A percentile compares a stretch with the other conserved stretches of the same genome.
Evolutionary conservation across 129 eudicot species (phyloP).

Genomic region (Mikania micrantha): DNA sequence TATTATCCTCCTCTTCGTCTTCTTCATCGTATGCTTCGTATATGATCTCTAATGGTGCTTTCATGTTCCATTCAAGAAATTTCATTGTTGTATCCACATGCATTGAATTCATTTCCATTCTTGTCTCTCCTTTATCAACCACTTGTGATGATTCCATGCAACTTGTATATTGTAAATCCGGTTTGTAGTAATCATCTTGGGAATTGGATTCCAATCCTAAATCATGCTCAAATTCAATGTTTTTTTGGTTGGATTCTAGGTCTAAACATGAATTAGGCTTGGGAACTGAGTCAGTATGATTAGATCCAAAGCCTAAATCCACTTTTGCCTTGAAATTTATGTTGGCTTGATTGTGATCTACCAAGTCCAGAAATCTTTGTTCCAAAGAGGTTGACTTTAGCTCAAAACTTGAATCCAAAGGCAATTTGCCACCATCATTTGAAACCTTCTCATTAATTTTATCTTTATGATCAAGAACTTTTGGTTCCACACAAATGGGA

Average conservation of each 20-base stretch:
- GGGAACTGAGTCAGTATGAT: not conserved
- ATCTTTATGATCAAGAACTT: constrained; percentile 2
- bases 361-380: not conserved
- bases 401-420: not conserved
- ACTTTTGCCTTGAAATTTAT: not conserved
- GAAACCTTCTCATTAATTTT: not conserved
- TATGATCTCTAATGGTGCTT: constrained; percentile 85
- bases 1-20: constrained; percentile 28
- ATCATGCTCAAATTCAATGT: constrained; percentile 10
- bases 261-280: not conserved
- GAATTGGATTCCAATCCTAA: not conserved
- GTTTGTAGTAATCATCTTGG: not conserved
- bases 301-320: not conserved
- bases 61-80: constrained; percentile 70
- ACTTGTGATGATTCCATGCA: constrained; percentile 17
- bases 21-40: constrained; percentile 76
- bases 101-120: constrained; percentile 6
- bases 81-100: constrained; percentile 20
- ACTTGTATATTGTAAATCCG: not conserved
- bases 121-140: not conserved
- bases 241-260: constrained; percentile 8
- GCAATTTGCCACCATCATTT: not conserved
- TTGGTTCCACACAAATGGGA: not conserved
- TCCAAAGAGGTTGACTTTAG: not conserved
- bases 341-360: not conserved